phyloP scores from a whole-genome alignment of 257 asterid genomes.

The Solanum ahanhuiri region DNA sequence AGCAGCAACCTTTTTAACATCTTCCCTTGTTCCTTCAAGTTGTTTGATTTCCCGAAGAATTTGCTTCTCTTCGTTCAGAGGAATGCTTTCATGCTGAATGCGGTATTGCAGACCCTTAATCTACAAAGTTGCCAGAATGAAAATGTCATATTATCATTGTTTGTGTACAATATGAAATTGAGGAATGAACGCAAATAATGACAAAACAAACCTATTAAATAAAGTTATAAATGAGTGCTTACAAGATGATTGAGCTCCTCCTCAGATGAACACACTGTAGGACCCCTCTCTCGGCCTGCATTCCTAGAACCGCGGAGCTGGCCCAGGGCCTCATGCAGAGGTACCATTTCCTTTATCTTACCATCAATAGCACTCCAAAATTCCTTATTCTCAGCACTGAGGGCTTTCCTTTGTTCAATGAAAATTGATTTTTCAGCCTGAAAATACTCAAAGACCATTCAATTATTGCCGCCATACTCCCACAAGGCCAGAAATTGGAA shows the following conservation, averaged over 20 bases:
- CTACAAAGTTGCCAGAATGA: constrained; percentile 18
- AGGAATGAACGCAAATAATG: neutral
- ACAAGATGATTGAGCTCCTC: constrained; percentile 61
- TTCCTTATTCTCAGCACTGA: constrained; percentile 61
- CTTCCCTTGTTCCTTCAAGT: constrained; percentile 66
- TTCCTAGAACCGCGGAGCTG: constrained; percentile 40
- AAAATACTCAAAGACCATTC: constrained; percentile 3
- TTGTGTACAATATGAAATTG: neutral
- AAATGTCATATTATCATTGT: neutral
- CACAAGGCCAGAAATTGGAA: neutral
- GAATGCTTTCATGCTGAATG: constrained; percentile 90
- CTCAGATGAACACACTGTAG: constrained; percentile 62
- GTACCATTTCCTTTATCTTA: constrained; percentile 72
- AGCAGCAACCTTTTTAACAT: constrained; percentile 65
- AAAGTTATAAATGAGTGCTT: constrained; percentile 21
- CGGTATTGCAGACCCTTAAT: constrained; percentile 71
- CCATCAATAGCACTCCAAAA: constrained; percentile 50
- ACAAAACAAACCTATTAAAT: neutral
- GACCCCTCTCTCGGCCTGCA: constrained; percentile 38
- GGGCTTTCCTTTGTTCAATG: constrained; percentile 37
- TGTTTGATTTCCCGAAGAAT: constrained; percentile 82
- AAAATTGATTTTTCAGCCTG: constrained; percentile 60
- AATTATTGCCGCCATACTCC: neutral
- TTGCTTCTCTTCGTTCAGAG: constrained; percentile 86
- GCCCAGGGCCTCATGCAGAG: constrained; percentile 70